phyloP scores from a whole-genome alignment of 805 yeast species.

The Lachancea kluyveri region DNA sequence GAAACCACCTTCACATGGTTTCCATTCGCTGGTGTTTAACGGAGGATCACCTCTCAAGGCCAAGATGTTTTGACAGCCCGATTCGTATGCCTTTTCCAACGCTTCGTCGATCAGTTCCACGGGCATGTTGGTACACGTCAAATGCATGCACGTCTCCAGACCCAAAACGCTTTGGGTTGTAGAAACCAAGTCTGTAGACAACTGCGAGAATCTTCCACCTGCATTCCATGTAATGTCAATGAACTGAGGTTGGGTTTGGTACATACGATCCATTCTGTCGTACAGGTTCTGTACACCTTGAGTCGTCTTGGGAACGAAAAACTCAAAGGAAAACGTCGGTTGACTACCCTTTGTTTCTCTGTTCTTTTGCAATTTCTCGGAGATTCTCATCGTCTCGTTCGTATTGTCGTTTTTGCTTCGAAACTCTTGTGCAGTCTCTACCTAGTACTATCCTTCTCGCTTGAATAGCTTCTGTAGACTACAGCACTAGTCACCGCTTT shows the following conservation, averaged over 20 bases:
- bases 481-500: too few species aligned
- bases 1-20: slow-evolving; percentile 61
- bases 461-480: too few species aligned
- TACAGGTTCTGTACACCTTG: slow-evolving; percentile 95
- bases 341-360: slow-evolving; percentile 24
- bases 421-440: too few species aligned
- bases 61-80: slow-evolving; percentile 92
- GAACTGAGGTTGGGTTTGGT: slow-evolving; percentile 77
- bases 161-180: slow-evolving; percentile 88
- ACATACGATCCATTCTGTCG: slow-evolving; percentile 98
- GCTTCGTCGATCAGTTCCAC: slow-evolving; percentile 76
- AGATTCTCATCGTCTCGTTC: slow-evolving; percentile 41
- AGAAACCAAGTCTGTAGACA: slow-evolving; percentile 88
- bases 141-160: slow-evolving; percentile 94
- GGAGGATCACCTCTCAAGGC: slow-evolving; percentile 98
- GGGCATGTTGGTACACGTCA: slow-evolving; percentile 96
- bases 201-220: slow-evolving; percentile 64
- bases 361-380: slow-evolving; percentile 32
- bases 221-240: slow-evolving; percentile 99
- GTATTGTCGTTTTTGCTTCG: too few species aligned
- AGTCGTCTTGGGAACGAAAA: slow-evolving; percentile 93
- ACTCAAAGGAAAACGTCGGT: slow-evolving; percentile 91
- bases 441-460: too few species aligned
- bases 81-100: slow-evolving; percentile 70
- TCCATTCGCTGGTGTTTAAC: slow-evolving; percentile 40